A percentile compares a stretch with the other conserved stretches of the same genome.
phyloP scores from a whole-genome alignment of 2,329 filamentous ascomycete species.

The Cladophialophora immunda region DNA sequence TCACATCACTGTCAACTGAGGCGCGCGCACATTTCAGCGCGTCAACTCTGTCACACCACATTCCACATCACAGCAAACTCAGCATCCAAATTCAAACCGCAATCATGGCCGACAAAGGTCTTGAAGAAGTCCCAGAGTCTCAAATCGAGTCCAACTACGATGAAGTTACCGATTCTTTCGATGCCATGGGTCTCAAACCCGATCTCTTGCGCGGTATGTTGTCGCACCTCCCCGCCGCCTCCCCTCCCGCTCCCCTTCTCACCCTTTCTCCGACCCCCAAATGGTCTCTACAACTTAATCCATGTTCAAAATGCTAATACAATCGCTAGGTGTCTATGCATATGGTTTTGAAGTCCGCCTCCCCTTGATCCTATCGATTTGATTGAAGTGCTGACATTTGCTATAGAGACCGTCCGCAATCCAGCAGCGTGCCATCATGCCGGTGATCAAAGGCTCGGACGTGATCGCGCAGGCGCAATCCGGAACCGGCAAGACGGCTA shows the following conservation, averaged over 20 bases:
- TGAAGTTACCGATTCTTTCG: slow-evolving; percentile 99
- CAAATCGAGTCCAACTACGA: slow-evolving; percentile 99
- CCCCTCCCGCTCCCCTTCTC: background rate
- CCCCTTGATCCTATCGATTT: slow-evolving; percentile 75
- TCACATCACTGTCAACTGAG: slow-evolving; percentile 13
- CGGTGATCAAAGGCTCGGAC: slow-evolving; percentile 99
- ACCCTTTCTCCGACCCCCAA: too few species aligned
- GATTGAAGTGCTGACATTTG: too few species aligned
- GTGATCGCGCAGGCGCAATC: slow-evolving; percentile 99
- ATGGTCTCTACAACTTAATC: background rate
- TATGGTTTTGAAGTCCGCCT: slow-evolving; percentile 99
- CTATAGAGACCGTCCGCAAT: slow-evolving; percentile 67
- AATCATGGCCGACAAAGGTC: slow-evolving; percentile 99
- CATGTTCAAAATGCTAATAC: background rate
- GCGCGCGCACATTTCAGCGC: background rate
- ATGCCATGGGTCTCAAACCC: slow-evolving; percentile 95
- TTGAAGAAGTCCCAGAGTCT: slow-evolving; percentile 97
- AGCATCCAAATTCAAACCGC: slow-evolving; percentile 55
- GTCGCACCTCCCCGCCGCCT: slow-evolving; percentile 13
- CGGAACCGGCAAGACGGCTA: slow-evolving; percentile 99
- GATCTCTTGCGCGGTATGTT: slow-evolving; percentile 92
- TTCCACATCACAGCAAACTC: slow-evolving; percentile 30
- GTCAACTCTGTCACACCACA: slow-evolving; percentile 5
- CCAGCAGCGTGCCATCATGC: slow-evolving; percentile 99
- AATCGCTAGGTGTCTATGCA: slow-evolving; percentile 81